Evolutionary conservation across 2,329 filamentous ascomycete species (phyloP).

Genomic region (Cercospora berteroae): DNA sequence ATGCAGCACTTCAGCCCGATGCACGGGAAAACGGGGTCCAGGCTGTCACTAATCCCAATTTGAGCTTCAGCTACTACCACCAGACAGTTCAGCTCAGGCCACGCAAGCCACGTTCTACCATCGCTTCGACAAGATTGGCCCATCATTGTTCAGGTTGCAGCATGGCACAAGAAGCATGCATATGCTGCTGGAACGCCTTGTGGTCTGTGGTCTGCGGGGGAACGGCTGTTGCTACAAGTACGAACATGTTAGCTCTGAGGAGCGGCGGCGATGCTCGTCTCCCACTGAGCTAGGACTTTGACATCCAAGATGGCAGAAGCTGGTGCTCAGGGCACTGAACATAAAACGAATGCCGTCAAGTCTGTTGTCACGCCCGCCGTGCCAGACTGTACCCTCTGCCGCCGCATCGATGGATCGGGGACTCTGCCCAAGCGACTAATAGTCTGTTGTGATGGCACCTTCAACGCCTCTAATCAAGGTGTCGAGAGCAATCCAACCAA

Average conservation of each 20-base stretch:
- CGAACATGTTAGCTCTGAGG: background rate
- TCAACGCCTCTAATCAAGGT: slow-evolving; percentile 24
- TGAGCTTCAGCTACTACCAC: slow-evolving; percentile 6
- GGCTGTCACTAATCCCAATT: slow-evolving; percentile 1
- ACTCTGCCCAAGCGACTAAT: slow-evolving; percentile 27
- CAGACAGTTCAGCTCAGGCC: slow-evolving; percentile 6
- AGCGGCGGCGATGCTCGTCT: background rate
- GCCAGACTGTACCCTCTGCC: slow-evolving; percentile 9
- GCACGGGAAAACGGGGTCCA: background rate
- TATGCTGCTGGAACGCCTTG: background rate
- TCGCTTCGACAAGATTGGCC: background rate
- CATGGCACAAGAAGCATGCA: slow-evolving; percentile 2
- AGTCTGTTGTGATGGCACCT: slow-evolving; percentile 31
- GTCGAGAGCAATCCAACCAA: slow-evolving; percentile 29
- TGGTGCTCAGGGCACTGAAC: background rate
- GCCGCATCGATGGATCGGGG: slow-evolving; percentile 12
- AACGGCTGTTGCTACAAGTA: slow-evolving; percentile 1
- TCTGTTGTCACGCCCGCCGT: slow-evolving; percentile 7
- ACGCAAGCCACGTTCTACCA: slow-evolving; percentile 6
- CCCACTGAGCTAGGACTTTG: background rate
- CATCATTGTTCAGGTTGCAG: background rate
- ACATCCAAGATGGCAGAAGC: background rate
- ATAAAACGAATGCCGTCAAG: background rate
- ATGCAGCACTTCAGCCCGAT: background rate
- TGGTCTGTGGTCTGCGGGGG: background rate